Percentiles rank a stretch among this genome's conserved stretches.
Evolutionary conservation across 2,329 filamentous ascomycete species (phyloP).

Genomic region (Aspergillus ruber): DNA sequence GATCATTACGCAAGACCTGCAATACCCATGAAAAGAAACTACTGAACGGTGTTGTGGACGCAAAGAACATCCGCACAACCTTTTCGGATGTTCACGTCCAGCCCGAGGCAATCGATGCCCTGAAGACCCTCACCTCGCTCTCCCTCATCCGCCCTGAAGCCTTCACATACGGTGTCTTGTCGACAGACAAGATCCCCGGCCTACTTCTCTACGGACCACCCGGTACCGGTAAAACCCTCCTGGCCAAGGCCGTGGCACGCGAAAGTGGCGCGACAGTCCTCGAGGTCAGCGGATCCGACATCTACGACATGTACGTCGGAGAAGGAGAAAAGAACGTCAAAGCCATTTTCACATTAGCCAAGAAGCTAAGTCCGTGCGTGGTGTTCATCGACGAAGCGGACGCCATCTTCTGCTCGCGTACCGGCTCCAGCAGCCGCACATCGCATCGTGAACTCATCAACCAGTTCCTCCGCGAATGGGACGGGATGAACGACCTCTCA

Average conservation of each 20-base stretch:
- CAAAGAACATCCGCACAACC: constrained; percentile 73
- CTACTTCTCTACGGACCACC: constrained; percentile 83
- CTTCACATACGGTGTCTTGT: constrained; percentile 91
- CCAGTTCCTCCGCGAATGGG: constrained; percentile 95
- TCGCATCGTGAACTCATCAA: constrained; percentile 88
- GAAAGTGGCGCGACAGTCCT: constrained; percentile 64
- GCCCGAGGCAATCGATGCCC: constrained; percentile 72
- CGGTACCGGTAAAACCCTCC: constrained; percentile 56
- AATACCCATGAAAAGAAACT: constrained; percentile 79
- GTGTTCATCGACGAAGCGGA: constrained; percentile 98
- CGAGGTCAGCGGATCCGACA: constrained; percentile 81
- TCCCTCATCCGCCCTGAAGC: constrained; percentile 83
- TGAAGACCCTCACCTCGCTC: constrained; percentile 82
- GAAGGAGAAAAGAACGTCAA: constrained; percentile 95
- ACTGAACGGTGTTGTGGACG: constrained; percentile 72
- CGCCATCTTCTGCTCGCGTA: constrained; percentile 75
- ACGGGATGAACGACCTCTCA: constrained; percentile 74
- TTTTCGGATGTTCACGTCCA: constrained; percentile 84
- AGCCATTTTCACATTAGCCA: constrained; percentile 83
- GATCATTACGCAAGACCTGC: constrained; percentile 50
- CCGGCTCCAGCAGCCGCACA: constrained; percentile 55
- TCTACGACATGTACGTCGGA: constrained; percentile 95
- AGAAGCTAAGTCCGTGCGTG: constrained; percentile 84
- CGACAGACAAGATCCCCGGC: constrained; percentile 83
- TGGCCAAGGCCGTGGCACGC: constrained; percentile 60